Percentiles rank a stretch among this genome's conserved stretches.
phyloP scores from a whole-genome alignment of 257 asterid genomes.

The Thymus mandschuricus region DNA sequence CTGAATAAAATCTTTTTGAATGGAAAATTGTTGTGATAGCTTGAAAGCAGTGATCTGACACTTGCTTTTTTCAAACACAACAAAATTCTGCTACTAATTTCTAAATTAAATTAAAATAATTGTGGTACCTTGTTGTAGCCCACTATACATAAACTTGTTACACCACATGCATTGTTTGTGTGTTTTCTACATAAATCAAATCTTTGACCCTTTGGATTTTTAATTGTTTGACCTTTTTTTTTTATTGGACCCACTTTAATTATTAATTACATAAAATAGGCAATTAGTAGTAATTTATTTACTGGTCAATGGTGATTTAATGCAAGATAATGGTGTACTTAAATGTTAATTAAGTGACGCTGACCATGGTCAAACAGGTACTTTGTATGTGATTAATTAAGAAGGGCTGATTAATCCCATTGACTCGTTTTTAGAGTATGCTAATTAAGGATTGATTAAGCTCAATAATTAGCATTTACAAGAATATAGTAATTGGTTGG shows the following conservation, averaged over 20 bases:
- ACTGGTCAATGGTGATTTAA: constrained; percentile 16
- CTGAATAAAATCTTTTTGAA: constrained; percentile 36
- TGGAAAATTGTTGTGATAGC: not conserved
- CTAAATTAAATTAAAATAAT: constrained; percentile 29
- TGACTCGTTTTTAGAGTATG: no score
- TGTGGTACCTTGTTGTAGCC: constrained; percentile 30
- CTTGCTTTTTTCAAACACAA: constrained; percentile 28
- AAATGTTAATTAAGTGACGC: no score
- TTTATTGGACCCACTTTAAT: constrained; percentile 30
- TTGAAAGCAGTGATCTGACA: constrained; percentile 39
- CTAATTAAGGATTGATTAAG: no score
- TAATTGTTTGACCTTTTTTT: constrained; percentile 27
- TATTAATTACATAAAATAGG: no score
- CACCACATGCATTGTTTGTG: not conserved
- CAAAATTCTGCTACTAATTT: constrained; percentile 24
- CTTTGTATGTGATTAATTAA: no score
- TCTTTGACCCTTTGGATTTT: constrained; percentile 22
- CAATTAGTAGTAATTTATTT: not conserved
- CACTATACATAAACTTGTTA: constrained; percentile 26
- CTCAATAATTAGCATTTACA: no score
- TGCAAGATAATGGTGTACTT: constrained; percentile 18
- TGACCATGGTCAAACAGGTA: no score
- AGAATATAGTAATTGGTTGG: no score
- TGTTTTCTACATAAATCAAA: constrained; percentile 2
- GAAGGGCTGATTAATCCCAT: no score